Evolutionary conservation across 1,284 basidiomycete species (phyloP), one percentile per base, ranked within the genome.

Genomic region (Sanghuangporus weigelae): DNA sequence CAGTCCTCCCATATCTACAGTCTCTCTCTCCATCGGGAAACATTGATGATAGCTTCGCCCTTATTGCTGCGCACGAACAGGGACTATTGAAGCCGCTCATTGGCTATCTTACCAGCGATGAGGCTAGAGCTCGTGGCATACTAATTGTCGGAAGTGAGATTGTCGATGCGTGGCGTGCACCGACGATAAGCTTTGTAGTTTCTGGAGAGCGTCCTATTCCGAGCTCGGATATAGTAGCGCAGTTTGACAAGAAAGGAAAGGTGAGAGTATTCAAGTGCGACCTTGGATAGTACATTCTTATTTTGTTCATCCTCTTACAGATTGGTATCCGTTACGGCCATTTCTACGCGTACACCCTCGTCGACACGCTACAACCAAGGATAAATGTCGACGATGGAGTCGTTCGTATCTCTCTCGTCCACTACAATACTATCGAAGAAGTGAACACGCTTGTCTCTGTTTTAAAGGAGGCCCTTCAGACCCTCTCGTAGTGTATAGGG

Each of bases 311-410:
- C 38, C 21, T 19, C 55, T 12, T 7, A n/a, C 59, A 91, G 90
- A 80, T 90, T 56, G 90, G 89, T 0, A 88, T 92, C 57, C 85
- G 89, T 14, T 90, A 83, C 64, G 90, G 91, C 0, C 87, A 93
- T 71, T 92, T 89, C 71, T 92, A 92, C 70, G 89, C 90, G 3
- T 89, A 89, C 71, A 83, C 81, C 0, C 75, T 92, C 12, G 75
- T 90, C 8, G 76, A 80, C 7, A 73, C 75, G 40, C 74, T 89
- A 6, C 70, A 69, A 38, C 87, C 85, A 5, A 83, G 81, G 66
- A 66, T 88, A 49, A 83, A 87, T 67, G 69, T 78, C 1, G 77
- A 81, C 1, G 89, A 92, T 67, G 89, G 85, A 0, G 84, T 90
- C 2, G 85, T 92, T 39, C 82, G 90, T 8, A 83, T 92, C 64